Conservation (phyloP, 2,329 filamentous ascomycete genomes). For the Ophiostoma perfectum region DNA sequence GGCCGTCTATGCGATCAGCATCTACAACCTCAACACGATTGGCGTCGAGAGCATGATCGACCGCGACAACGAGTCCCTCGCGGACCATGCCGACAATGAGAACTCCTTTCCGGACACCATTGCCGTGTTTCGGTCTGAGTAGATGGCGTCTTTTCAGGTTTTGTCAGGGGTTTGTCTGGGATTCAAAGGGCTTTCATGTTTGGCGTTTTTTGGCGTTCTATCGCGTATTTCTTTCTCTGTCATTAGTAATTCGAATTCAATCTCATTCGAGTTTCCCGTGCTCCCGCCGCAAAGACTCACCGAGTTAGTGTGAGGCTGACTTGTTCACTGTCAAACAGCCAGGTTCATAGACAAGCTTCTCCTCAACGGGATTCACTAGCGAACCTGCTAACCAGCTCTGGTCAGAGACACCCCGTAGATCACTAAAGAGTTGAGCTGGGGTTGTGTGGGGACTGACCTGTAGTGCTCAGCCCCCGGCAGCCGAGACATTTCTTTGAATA, state of each 20-base stretch:
- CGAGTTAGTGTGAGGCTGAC: no score
- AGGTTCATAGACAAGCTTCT: no score
- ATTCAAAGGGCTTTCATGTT: background rate
- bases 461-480: no score
- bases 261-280: no score
- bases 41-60: conserved; percentile 40
- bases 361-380: no score
- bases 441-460: no score
- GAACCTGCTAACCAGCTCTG: no score
- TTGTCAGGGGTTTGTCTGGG: background rate
- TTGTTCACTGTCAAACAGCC: no score
- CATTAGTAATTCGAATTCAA: background rate
- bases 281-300: no score
- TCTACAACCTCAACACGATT: conserved; percentile 45
- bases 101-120: conserved; percentile 38
- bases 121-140: conserved; percentile 30
- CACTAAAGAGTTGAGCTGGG: no score
- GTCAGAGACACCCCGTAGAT: no score
- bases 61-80: conserved; percentile 34
- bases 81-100: conserved; percentile 36
- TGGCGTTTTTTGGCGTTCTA: background rate
- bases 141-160: background rate
- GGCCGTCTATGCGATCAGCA: conserved; percentile 31
- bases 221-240: background rate
- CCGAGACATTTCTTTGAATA: no score